Percentiles rank a stretch among this genome's conserved stretches.
Evolutionary conservation across 2,329 filamentous ascomycete genomes (phyloP).

Genomic region (Sporothrix curviconia): DNA sequence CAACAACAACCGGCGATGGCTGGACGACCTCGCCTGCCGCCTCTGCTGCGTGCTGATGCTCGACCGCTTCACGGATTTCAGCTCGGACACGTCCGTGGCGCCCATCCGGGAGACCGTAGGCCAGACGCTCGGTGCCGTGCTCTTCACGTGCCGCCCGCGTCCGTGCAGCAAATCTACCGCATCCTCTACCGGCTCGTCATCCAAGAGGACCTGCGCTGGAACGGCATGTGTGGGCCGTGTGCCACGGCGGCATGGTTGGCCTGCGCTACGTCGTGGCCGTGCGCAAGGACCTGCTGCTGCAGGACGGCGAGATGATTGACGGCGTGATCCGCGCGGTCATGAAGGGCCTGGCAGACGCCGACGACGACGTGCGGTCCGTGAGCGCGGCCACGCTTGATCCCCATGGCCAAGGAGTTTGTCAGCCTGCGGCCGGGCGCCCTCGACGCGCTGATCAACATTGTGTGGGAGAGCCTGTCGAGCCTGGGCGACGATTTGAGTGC

Average conservation of each 20-base stretch:
- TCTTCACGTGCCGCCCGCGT: slow-evolving; percentile 76
- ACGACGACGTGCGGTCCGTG: slow-evolving; percentile 94
- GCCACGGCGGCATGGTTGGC: slow-evolving; percentile 96
- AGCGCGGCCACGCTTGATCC: slow-evolving; percentile 95
- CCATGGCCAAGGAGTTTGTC: slow-evolving; percentile 93
- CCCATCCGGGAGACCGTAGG: slow-evolving; percentile 94
- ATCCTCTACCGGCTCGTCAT: slow-evolving; percentile 87
- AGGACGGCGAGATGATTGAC: slow-evolving; percentile 80
- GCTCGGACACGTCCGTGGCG: slow-evolving; percentile 92
- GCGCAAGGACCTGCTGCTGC: slow-evolving; percentile 80
- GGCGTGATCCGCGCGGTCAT: slow-evolving; percentile 89
- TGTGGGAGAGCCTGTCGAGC: slow-evolving; percentile 95
- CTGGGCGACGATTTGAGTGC: slow-evolving; percentile 95
- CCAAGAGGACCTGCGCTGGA: slow-evolving; percentile 74
- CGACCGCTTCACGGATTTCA: slow-evolving; percentile 95
- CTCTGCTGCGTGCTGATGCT: slow-evolving; percentile 95
- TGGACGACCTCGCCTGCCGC: slow-evolving; percentile 91
- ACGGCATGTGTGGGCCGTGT: slow-evolving; percentile 82
- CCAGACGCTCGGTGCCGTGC: slow-evolving; percentile 81
- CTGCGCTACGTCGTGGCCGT: slow-evolving; percentile 92
- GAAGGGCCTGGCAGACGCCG: slow-evolving; percentile 82
- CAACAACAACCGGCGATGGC: slow-evolving; percentile 71
- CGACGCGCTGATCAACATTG: slow-evolving; percentile 79
- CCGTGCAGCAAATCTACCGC: slow-evolving; percentile 77
- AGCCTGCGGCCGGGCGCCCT: slow-evolving; percentile 72